These are phyloP conservation scores for Diutina mesorugosa DNA, from an alignment of 1,139 yeast genomes.

Conservation along the genomic window DNA sequence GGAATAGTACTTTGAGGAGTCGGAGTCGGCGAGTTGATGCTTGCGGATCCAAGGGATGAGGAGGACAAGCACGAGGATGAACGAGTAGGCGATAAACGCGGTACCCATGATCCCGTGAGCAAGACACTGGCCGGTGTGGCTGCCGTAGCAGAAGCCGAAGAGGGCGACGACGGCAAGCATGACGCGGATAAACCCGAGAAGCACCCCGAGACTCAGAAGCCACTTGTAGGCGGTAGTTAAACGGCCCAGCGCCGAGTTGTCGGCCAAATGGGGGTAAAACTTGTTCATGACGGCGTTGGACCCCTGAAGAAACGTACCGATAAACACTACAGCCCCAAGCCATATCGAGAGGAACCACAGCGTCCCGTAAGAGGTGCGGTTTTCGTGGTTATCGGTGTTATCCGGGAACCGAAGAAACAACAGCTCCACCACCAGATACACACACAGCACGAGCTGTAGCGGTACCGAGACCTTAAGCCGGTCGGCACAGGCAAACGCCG, in stretches of 20 bases:
- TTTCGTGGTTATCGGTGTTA: constrained; percentile 45
- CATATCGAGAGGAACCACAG: constrained; percentile 43
- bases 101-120: constrained; percentile 98
- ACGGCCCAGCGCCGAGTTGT: constrained; percentile 4
- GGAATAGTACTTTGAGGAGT: constrained; percentile 23
- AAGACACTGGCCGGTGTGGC: constrained; percentile 79
- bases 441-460: constrained; percentile 33
- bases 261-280: constrained; percentile 12
- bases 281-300: constrained; percentile 28
- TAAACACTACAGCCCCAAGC: constrained; percentile 32
- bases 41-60: constrained; percentile 57
- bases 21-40: constrained; percentile 3
- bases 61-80: constrained; percentile 50
- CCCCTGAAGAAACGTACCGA: constrained; percentile 45
- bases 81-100: constrained; percentile 71
- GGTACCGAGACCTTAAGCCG: constrained; percentile 9
- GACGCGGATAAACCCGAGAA: constrained; percentile 57
- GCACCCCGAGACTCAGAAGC: constrained; percentile 29
- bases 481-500: constrained; percentile 43
- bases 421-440: constrained; percentile 42
- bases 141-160: constrained; percentile 65
- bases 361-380: constrained; percentile 52
- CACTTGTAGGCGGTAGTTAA: constrained; percentile 23
- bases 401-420: constrained; percentile 50
- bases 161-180: constrained; percentile 76